These are phyloP conservation scores for Cryptococcus sp. DNA, from an alignment of 1,284 basidiomycete genomes.

Conservation along the genomic window DNA sequence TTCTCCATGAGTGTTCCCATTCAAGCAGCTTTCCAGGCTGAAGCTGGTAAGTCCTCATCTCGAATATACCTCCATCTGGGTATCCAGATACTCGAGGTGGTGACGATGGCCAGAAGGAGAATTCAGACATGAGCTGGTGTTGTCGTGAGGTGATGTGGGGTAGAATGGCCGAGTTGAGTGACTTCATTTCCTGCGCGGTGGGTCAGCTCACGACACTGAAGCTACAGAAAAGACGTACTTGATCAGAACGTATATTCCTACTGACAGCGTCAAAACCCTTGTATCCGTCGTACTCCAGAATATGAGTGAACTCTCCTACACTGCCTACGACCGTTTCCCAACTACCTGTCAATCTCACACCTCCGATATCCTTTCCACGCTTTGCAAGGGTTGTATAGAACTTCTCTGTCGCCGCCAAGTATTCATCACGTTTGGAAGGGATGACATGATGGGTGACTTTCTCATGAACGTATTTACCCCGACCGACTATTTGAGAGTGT, in stretches of 20 bases:
- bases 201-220: neutral
- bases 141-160: constrained; percentile 67
- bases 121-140: constrained; percentile 81
- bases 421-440: constrained; percentile 70
- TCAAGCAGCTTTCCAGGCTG: constrained; percentile 78
- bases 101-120: constrained; percentile 85
- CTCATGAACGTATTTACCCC: constrained; percentile 73
- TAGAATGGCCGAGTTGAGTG: constrained; percentile 53
- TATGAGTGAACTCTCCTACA: constrained; percentile 67
- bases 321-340: constrained; percentile 84
- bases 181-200: constrained; percentile 15
- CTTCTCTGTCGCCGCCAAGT: constrained; percentile 74
- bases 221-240: constrained; percentile 18
- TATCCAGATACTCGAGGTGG: constrained; percentile 63
- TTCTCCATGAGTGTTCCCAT: constrained; percentile 88
- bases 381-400: constrained; percentile 75
- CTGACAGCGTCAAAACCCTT: constrained; percentile 63
- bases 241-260: constrained; percentile 17
- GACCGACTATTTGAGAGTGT: constrained; percentile 75
- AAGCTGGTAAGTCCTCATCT: constrained; percentile 71
- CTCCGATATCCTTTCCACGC: constrained; percentile 54
- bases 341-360: constrained; percentile 78
- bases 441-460: constrained; percentile 83
- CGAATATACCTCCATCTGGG: constrained; percentile 76
- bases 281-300: constrained; percentile 87